Percentiles rank a stretch among this genome's conserved stretches.
These are phyloP conservation scores for Heritiera littoralis DNA, from an alignment of 345 rosid genomes.

Conservation along the genomic window DNA sequence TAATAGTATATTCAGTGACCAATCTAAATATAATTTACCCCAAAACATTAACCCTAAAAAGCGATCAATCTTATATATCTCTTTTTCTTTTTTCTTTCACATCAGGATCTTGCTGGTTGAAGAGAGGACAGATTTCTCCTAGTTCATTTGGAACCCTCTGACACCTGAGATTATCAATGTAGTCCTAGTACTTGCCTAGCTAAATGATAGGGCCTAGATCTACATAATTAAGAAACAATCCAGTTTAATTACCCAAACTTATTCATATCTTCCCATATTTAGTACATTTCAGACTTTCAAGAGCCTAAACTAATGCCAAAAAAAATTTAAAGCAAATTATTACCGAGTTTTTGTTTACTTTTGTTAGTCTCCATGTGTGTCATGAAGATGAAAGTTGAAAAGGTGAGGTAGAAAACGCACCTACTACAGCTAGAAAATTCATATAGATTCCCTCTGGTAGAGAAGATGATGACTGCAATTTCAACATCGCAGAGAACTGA, in stretches of 20 bases:
- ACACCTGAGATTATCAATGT: constrained; percentile 14
- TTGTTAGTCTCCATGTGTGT: neutral
- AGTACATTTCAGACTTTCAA: neutral
- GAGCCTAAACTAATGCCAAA: neutral
- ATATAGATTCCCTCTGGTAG: constrained; percentile 65
- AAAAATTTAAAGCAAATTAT: too few species aligned
- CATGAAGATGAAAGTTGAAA: neutral
- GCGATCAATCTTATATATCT: neutral
- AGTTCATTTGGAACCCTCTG: constrained; percentile 9
- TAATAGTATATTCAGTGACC: neutral
- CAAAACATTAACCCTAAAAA: constrained; percentile 22
- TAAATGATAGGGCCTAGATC: neutral
- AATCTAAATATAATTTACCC: neutral
- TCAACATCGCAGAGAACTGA: constrained; percentile 83
- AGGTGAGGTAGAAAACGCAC: constrained; percentile 24
- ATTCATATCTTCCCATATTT: too few species aligned
- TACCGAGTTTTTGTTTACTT: too few species aligned
- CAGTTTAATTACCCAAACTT: neutral
- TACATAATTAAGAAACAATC: neutral
- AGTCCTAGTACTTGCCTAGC: constrained; percentile 18
- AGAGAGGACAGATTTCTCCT: constrained; percentile 5
- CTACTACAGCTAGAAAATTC: constrained; percentile 67
- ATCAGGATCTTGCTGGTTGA: neutral
- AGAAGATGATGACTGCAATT: constrained; percentile 73
- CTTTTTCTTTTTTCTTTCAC: neutral